Evolutionary conservation across 768 basidiomycete species (phyloP), one percentile per base, ranked within the genome.

Genomic region (Holtermannia corniformis): DNA sequence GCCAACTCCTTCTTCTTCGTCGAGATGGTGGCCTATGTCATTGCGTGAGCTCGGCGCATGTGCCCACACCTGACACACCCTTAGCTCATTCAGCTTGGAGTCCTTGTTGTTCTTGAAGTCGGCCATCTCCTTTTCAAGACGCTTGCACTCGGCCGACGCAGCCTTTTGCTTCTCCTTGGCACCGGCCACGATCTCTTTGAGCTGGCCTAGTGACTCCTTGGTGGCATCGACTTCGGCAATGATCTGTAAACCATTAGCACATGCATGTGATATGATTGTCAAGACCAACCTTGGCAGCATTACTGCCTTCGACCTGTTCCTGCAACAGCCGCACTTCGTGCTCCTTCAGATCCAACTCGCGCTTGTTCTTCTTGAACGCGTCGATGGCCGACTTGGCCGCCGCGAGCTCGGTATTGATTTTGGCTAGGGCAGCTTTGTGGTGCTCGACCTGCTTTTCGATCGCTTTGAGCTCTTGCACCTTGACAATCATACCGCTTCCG

Each of bases 51-150:
- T 13, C 22, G 19, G 44, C 51, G 48, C 32, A 45, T n/a, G 43
- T 21, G 40, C 23, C 41, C 21, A 23, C 20, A 22, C 24, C 1
- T 5, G 23, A 54, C 75, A 44, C 52, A 86, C 92, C 77, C 92
- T 95, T 58, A 97, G 80, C 68, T 97, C 86, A 16, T 84, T 85
- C 50, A 88, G 86, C 74, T 97, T 97, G 44, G 90, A 89, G 47
- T 96, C 95, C 71, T 95, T 95, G 76, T 99, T 92, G 73, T 92
- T 85, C 76, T 95, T 92, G 78, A 99, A 96, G 75, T 97, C 95
- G 50, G 81, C 81, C 90, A 99, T 97, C 69, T 99, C 95, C 63
- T 84, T 84, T 74, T 97, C 89, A 21, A 97, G 81, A 64, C 84
- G 87, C 74, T 82, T 83, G 69, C 81, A 80, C 54, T 96, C 91